Evolutionary conservation across 2,329 filamentous ascomycete genomes (phyloP), one percentile per base, ranked within the genome.

Genomic region (Uncinocarpus reesii): DNA sequence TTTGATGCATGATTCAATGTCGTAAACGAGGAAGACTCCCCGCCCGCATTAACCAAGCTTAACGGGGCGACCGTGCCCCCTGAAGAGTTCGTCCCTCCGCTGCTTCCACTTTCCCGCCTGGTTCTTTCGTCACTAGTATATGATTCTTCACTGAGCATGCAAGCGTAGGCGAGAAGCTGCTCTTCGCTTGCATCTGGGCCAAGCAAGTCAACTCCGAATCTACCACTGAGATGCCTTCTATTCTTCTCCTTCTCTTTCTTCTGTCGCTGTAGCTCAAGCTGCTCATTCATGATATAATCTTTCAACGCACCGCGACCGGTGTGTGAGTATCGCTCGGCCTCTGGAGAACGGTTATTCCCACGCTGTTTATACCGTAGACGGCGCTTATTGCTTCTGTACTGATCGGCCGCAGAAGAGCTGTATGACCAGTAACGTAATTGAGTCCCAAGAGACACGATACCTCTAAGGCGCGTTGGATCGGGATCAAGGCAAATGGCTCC

Each of bases 401-500:
- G 81, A 58, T 84, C 81, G 0, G 83, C 83, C 7, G 76, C 76
- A 20, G 77, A 76, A n/a, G 88, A 90, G 63, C 86, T 93, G 62
- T 93, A 96, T 2, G 85, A 82, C 92, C 92, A 98, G 64, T 88
- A 96, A 10, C 87, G 84, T 15, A 98, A 69, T 59, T 90, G 84
- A 0, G 84, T 85, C 8, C 92, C 92, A 43, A 95, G 80, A 0
- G 89, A 84, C 1, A 95, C 81, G 52, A 95, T 80, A 4, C 92
- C 92, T 29, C 90, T 82, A 11, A 98, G 76, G 0, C 84, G 74
- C 0, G 87, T 89, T 20, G 92, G 79, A 58, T 96, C 87, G 0
- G 90, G 85, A 57, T 98, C 92, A 1, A 98, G 74, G 52, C 77
- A 82, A 47, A 96, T 84, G 11, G 88, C 86, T 1, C 88, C 83